Base-by-base conservation (phyloP, 2,329 filamentous ascomycete species). In the Diaporthe destruens region DNA sequence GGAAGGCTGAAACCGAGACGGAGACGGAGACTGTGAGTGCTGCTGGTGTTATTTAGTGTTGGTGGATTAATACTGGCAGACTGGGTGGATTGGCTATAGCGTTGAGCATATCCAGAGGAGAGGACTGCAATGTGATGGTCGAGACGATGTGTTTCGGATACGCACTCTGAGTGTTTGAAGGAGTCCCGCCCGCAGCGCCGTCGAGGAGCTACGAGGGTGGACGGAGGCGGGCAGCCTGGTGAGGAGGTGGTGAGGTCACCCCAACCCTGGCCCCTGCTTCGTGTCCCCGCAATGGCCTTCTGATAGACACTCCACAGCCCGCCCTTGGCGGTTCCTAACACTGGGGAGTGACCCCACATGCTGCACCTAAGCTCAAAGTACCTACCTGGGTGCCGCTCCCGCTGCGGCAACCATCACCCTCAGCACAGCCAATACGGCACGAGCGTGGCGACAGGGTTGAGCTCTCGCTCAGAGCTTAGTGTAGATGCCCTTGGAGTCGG, bases 71-170 rank as follows among this genome's bases (percentile, higher is more conserved):
- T 54, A 18, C 11, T 14, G 56, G 2, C 34, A 36, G 34, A 36
- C 34, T 36, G 34, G 34, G 11, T 8, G 34, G 34, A 6, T 2
- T 9, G 20, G 18, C n/a, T n/a, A 20, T 47, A 47, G 44, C 16
- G 44, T 20, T 47, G 44, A 20, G 44, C 44, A 47, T n/a, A 47
- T 47, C 20, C 44, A 47, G 44, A 47, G 44, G 7, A 20, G 44
- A 47, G 44, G 7, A 9, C 6, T 3, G 18, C 18, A 47, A 47
- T 47, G 56, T 65, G 69, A 56, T 42, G 49, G 34, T 36, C 36
- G 44, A 36, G 36, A 67, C 47, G 71, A 54, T 73, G 53, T 67
- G 71, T 73, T 73, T 73, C 71, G 71, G 68, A 71, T 71, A 32
- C n/a, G 67, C 51, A 12, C 14, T 67, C 25, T 49, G 44, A 55